These are phyloP conservation scores for Ceratocystis cubensis DNA, from an alignment of 2,329 filamentous ascomycete genomes.

Conservation along the genomic window DNA sequence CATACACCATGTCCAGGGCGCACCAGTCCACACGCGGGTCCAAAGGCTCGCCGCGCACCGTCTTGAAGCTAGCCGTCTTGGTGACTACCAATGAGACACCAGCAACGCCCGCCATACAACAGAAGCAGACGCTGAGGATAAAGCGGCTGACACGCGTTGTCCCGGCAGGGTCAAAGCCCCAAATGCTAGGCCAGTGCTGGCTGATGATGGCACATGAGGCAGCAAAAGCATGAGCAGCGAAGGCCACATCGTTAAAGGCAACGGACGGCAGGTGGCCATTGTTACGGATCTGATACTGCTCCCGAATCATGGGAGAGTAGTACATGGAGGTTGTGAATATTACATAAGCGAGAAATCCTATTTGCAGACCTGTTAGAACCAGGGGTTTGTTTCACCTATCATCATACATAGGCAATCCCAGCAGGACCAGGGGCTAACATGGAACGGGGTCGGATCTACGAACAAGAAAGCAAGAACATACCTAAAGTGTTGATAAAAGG, in stretches of 20 bases:
- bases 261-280: slow-evolving; percentile 67
- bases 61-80: slow-evolving; percentile 25
- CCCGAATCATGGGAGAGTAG: slow-evolving; percentile 62
- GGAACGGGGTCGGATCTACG: neutral
- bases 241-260: slow-evolving; percentile 77
- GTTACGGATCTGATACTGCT: slow-evolving; percentile 74
- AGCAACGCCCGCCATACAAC: slow-evolving; percentile 50
- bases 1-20: slow-evolving; percentile 51
- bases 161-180: slow-evolving; percentile 57
- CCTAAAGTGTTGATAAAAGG: slow-evolving; percentile 59
- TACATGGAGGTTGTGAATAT: slow-evolving; percentile 64
- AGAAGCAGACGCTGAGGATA: slow-evolving; percentile 57
- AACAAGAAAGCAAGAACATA: slow-evolving; percentile 24
- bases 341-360: slow-evolving; percentile 63
- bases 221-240: slow-evolving; percentile 68
- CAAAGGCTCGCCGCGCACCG: slow-evolving; percentile 22
- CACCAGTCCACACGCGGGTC: slow-evolving; percentile 40
- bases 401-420: neutral
- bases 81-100: slow-evolving; percentile 38
- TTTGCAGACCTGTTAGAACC: neutral
- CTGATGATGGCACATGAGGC: slow-evolving; percentile 61
- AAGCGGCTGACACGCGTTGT: slow-evolving; percentile 45
- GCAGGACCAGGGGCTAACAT: neutral
- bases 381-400: neutral
- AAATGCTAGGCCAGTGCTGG: slow-evolving; percentile 64